Conservation (phyloP, 2,329 filamentous ascomycete species). For the Fusarium sp. region DNA sequence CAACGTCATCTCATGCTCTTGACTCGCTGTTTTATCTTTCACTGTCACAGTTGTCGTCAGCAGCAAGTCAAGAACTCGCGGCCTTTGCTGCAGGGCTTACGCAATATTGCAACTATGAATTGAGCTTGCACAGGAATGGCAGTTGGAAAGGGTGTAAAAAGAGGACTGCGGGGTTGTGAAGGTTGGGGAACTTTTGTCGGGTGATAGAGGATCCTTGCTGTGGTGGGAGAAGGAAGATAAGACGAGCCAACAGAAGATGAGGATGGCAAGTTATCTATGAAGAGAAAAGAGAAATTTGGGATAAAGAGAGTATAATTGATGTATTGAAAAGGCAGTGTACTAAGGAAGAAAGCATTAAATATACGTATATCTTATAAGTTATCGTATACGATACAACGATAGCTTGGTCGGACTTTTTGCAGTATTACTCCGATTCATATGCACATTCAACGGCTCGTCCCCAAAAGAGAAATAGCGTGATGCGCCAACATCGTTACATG, state of each 20-base stretch:
- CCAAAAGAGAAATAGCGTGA: conserved; percentile 35
- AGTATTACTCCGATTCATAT: conserved; percentile 29
- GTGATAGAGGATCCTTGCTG: conserved; percentile 27
- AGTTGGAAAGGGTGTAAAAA: conserved; percentile 7
- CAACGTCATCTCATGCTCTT: conserved; percentile 18
- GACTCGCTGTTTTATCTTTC: background rate
- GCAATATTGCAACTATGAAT: conserved; percentile 14
- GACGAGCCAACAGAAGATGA: conserved; percentile 5
- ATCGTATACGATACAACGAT: background rate
- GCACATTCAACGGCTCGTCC: conserved; percentile 1
- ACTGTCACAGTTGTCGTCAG: conserved; percentile 28
- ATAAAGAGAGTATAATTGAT: background rate
- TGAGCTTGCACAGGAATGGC: conserved; percentile 24
- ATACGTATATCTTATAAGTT: background rate
- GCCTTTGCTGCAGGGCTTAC: conserved; percentile 33
- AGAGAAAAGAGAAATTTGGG: background rate
- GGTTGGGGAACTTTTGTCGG: conserved; percentile 37
- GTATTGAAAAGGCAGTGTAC: background rate
- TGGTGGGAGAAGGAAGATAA: conserved; percentile 14
- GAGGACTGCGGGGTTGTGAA: conserved; percentile 23
- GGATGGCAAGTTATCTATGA: background rate
- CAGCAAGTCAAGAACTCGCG: conserved; percentile 19
- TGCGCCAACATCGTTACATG: conserved; percentile 18
- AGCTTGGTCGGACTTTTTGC: conserved; percentile 8
- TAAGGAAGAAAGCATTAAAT: background rate